Conservation (phyloP, 1,284 basidiomycete species). For the Papiliotrema nemorosa region DNA sequence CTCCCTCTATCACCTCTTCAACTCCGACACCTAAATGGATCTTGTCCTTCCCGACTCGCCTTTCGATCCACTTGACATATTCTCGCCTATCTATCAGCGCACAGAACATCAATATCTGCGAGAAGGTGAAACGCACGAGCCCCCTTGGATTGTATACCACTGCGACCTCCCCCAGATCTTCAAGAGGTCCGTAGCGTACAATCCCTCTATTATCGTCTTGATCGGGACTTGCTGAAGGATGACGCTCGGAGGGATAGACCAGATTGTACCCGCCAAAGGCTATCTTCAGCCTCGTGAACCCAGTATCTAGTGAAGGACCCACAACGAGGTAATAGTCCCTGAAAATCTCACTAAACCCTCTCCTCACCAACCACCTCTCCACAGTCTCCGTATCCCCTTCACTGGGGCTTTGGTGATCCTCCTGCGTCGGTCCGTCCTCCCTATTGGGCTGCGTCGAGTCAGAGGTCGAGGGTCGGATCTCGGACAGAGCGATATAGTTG, state of each 20-base stretch:
- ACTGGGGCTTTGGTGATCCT: too few relatives aligned
- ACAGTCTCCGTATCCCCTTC: constrained; percentile 56
- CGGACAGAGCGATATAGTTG: constrained; percentile 59
- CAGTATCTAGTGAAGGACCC: constrained; percentile 32
- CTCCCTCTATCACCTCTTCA: neutral
- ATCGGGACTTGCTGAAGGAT: constrained; percentile 67
- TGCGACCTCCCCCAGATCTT: constrained; percentile 64
- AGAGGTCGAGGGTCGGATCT: constrained; percentile 21
- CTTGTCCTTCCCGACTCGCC: neutral
- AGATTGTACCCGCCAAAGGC: constrained; percentile 75
- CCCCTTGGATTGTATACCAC: constrained; percentile 70
- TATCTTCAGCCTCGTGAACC: constrained; percentile 33
- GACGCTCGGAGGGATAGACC: constrained; percentile 69
- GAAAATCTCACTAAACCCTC: constrained; percentile 66
- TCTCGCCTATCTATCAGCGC: neutral
- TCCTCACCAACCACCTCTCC: constrained; percentile 60
- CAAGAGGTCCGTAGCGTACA: constrained; percentile 72
- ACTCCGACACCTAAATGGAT: neutral
- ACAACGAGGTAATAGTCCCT: constrained; percentile 73
- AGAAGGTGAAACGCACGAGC: constrained; percentile 53
- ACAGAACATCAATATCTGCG: neutral
- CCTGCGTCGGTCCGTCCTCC: neutral
- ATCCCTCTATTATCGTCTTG: constrained; percentile 64
- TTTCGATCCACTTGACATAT: neutral
- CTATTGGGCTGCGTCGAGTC: constrained; percentile 2